Evolutionary conservation across 2,329 filamentous ascomycete genomes (phyloP), one percentile per base, ranked within the genome.

Genomic region (Aplosporella prunicola): DNA sequence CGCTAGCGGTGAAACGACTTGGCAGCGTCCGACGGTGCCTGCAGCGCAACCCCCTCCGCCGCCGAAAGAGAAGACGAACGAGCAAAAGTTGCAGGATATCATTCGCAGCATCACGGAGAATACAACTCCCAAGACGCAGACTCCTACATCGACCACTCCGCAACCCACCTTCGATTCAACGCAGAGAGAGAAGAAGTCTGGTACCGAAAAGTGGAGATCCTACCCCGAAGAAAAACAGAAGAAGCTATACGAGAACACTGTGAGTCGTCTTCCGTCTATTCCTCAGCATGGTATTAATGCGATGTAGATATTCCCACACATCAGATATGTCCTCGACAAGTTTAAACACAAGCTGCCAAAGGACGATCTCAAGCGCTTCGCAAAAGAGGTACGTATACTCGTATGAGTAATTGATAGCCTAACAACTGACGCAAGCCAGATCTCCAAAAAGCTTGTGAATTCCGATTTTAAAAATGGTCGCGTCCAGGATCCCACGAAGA

Each of bases 211-310:
- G 55, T 87, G 82, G 82, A 72, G 76, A 39, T 72, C 70, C 42
- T 57, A 80, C 20, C 68, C 80, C 2, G 57, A 78, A 47, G 88
- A 95, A 47, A 95, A 95, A 62, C 85, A 91, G 61, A 93, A 87
- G 74, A 94, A 86, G 65, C 71, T 94, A 2, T 96, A 95, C 51
- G 88, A 95, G 59, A 88, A 88, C 54, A 93, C 87, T 35, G 86
- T 93, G 70, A 58, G 83, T 67, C n/a, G 18, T 35, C 16, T 13
- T 24, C 16, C n/a, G 11, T 35, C 28, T 23, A 34, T 9, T 29
- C 4, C 1, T 14, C 5, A n/a, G 26, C 13, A 6, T 24, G 11
- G 4, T 32, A 43, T 51, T 44, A 52, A 42, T 18, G 20, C 3
- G 15, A 15, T 10, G 5, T 47, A 91, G 86, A 69, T 95, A 5